Evolutionary conservation across 2,329 filamentous ascomycete genomes (phyloP).

Genomic region (Endoconidiophora laricicola): DNA sequence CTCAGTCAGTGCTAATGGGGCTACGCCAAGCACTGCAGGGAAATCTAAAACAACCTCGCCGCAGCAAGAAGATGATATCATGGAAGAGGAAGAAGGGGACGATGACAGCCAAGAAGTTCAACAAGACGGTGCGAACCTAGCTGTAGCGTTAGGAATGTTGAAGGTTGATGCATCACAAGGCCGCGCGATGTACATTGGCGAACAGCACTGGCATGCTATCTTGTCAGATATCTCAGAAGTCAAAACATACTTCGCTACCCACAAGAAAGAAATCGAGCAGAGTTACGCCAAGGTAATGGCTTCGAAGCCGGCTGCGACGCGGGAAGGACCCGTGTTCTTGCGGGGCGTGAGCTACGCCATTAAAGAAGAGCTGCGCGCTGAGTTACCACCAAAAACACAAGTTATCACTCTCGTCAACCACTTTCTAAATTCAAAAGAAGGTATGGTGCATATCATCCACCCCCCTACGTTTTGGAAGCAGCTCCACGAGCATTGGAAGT

Average conservation of each 20-base stretch:
- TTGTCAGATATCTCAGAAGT: conserved; percentile 78
- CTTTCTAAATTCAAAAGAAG: conserved; percentile 74
- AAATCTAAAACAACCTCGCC: conserved; percentile 5
- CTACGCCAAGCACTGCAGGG: neutral
- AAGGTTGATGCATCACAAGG: conserved; percentile 64
- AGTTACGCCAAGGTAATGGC: conserved; percentile 62
- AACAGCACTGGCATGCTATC: conserved; percentile 70
- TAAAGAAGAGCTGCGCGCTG: conserved; percentile 60
- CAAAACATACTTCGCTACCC: conserved; percentile 69
- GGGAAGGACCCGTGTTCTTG: conserved; percentile 58
- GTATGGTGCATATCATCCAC: conserved; percentile 59
- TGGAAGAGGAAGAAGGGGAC: conserved; percentile 21
- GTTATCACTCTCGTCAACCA: conserved; percentile 74
- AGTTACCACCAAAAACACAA: conserved; percentile 63
- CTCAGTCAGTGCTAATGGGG: neutral
- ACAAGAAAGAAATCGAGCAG: conserved; percentile 78
- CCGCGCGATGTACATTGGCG: conserved; percentile 66
- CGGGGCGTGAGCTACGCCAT: conserved; percentile 58
- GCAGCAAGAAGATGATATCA: neutral
- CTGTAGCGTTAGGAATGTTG: conserved; percentile 60
- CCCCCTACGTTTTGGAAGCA: conserved; percentile 71
- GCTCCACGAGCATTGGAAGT: conserved; percentile 49
- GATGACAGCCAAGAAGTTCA: conserved; percentile 22
- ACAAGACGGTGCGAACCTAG: conserved; percentile 29
- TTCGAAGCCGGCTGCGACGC: conserved; percentile 42